Percentiles rank a stretch among this genome's conserved stretches.
These are phyloP conservation scores for Pelargonium australe DNA, from an alignment of 441 rosid genomes.

Conservation along the genomic window DNA sequence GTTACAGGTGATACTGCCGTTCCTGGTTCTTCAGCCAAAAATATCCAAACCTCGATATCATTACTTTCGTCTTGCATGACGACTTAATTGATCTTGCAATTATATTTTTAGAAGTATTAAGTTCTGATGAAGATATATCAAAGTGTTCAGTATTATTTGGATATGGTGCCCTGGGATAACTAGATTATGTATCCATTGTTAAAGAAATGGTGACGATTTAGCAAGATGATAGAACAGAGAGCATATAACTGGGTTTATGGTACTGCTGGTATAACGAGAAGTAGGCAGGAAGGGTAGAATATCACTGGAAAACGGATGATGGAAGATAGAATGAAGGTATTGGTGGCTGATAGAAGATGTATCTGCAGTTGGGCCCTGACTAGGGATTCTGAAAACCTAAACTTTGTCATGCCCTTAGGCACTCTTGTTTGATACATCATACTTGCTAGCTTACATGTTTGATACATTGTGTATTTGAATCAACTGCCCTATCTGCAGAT, in stretches of 20 bases:
- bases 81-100: too few relatives aligned
- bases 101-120: background rate
- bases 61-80: too few relatives aligned
- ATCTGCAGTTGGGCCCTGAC: background rate
- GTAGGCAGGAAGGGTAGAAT: background rate
- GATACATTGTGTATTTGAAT: background rate
- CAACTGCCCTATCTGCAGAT: slow-evolving; percentile 48
- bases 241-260: background rate
- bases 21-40: too few relatives aligned
- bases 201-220: background rate
- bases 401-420: background rate
- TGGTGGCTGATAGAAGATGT: background rate
- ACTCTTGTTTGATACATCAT: background rate
- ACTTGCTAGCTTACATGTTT: background rate
- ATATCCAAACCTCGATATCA: too few relatives aligned
- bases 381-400: background rate
- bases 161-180: too few relatives aligned
- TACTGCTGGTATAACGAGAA: background rate
- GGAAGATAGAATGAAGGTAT: background rate
- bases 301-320: background rate
- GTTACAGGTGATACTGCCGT: too few relatives aligned
- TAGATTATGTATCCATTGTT: background rate
- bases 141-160: background rate
- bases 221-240: background rate
- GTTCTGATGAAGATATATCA: background rate